Conservation (phyloP, 2,329 filamentous ascomycete species). For the Aspergillus spinulosporus region DNA sequence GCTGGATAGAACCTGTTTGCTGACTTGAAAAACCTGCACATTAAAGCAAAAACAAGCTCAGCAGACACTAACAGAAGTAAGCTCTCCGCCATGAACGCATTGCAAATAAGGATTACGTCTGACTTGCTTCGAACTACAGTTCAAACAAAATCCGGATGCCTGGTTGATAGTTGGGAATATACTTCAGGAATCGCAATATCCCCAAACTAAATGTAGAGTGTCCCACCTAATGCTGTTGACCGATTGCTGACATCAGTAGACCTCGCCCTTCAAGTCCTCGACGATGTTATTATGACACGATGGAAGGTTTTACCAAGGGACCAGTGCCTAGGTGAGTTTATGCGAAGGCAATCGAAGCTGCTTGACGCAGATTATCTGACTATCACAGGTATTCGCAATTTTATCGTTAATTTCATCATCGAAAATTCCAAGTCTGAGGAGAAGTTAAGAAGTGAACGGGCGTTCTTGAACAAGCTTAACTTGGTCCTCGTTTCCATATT, state of each 20-base stretch:
- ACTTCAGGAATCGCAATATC: constrained; percentile 85
- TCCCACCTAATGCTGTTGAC: constrained; percentile 1
- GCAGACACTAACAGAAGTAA: constrained; percentile 86
- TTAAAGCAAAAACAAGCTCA: constrained; percentile 91
- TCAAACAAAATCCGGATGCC: constrained; percentile 97
- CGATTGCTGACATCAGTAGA: constrained; percentile 57
- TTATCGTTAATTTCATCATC: constrained; percentile 98
- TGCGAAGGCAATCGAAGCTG: not conserved
- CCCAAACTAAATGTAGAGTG: constrained; percentile 87
- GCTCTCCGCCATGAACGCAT: constrained; percentile 26
- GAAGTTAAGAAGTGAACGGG: constrained; percentile 76
- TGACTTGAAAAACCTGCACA: not conserved
- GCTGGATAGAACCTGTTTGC: not conserved
- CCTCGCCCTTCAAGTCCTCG: constrained; percentile 90
- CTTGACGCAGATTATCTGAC: constrained; percentile 8
- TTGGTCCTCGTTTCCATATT: constrained; percentile 94
- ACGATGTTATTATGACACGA: constrained; percentile 97
- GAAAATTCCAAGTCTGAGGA: constrained; percentile 89
- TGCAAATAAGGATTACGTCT: not conserved
- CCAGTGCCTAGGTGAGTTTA: constrained; percentile 77
- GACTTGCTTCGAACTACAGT: constrained; percentile 55
- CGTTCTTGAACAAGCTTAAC: constrained; percentile 96
- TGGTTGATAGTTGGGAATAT: constrained; percentile 98
- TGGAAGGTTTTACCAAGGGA: constrained; percentile 98
- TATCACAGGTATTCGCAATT: constrained; percentile 85